phyloP scores from a whole-genome alignment of 2,329 filamentous ascomycete genomes.

The Colletotrichum tabaci region DNA sequence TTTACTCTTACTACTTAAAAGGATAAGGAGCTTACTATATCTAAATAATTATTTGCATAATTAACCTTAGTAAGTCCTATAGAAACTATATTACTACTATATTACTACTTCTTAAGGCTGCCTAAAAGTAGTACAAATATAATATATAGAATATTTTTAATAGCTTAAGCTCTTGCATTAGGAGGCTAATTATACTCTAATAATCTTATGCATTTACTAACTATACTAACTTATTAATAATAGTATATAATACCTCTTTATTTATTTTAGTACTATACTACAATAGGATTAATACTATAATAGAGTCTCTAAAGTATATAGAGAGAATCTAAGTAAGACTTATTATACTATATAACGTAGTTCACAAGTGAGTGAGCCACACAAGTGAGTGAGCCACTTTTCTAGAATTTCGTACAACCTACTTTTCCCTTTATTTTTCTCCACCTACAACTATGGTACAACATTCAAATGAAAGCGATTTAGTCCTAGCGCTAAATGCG shows the following conservation, averaged over 20 bases:
- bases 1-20: too few species aligned
- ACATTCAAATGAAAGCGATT: too few species aligned
- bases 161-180: neutral
- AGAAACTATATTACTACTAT: too few species aligned
- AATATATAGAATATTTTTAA: slow-evolving; percentile 10
- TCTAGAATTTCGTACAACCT: too few species aligned
- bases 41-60: too few species aligned
- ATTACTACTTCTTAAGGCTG: neutral
- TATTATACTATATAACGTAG: neutral
- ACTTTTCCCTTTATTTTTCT: too few species aligned
- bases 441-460: too few species aligned
- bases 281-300: slow-evolving; percentile 1
- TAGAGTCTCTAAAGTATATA: neutral
- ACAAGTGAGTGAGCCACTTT: too few species aligned
- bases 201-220: neutral
- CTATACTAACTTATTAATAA: neutral
- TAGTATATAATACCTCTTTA: neutral
- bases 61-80: too few species aligned
- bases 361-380: too few species aligned
- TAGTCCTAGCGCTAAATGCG: too few species aligned
- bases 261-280: slow-evolving; percentile 3
- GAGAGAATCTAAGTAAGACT: neutral
- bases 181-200: neutral
- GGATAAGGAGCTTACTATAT: too few species aligned
- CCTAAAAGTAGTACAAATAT: slow-evolving; percentile 10